Conservation (phyloP, 768 basidiomycete genomes). For the Antrodiella citrinella region DNA sequence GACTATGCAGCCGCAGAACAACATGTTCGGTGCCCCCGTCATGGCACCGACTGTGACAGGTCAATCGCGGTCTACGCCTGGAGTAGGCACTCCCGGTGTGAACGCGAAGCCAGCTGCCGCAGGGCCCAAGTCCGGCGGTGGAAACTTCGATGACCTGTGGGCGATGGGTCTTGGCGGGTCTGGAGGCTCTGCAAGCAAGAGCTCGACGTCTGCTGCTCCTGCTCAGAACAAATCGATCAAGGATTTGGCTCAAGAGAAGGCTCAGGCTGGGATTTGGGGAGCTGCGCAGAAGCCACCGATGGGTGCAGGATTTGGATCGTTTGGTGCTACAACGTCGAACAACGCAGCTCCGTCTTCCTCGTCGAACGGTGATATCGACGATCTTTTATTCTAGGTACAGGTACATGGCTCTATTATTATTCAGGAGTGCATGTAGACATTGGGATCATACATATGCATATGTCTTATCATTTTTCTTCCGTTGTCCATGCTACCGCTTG, state of each 20-base stretch:
- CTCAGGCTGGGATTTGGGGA: slow-evolving; percentile 77
- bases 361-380: slow-evolving; percentile 25
- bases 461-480: too few relatives aligned
- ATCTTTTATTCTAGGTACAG: slow-evolving; percentile 29
- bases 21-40: neutral
- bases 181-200: slow-evolving; percentile 22
- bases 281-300: slow-evolving; percentile 16
- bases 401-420: too few relatives aligned
- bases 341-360: slow-evolving; percentile 15
- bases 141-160: slow-evolving; percentile 88
- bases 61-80: slow-evolving; percentile 14
- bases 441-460: neutral
- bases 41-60: neutral
- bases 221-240: slow-evolving; percentile 66
- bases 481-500: too few relatives aligned
- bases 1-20: slow-evolving; percentile 1
- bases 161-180: slow-evolving; percentile 59
- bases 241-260: slow-evolving; percentile 85
- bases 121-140: slow-evolving; percentile 30
- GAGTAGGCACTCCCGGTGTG: slow-evolving; percentile 21
- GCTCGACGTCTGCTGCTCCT: slow-evolving; percentile 22
- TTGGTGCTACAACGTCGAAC: slow-evolving; percentile 15
- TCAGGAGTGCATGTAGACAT: neutral
- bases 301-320: slow-evolving; percentile 21
- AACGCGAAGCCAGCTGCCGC: slow-evolving; percentile 22